phyloP scores from a whole-genome alignment of 352 stramenopile genomes.

The Paralagenidium karlingii region DNA sequence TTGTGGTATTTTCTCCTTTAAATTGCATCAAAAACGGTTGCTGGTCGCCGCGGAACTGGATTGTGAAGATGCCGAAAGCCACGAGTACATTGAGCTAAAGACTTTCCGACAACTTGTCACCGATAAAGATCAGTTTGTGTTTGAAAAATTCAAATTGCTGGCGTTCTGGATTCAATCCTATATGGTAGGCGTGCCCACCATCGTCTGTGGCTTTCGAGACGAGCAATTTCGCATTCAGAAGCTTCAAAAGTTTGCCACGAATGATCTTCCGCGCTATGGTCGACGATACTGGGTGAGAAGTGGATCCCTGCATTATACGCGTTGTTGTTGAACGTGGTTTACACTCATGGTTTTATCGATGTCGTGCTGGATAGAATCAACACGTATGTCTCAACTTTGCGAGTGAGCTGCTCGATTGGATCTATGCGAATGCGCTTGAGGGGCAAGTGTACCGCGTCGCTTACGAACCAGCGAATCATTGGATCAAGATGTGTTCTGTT shows the following conservation, averaged over 20 bases:
- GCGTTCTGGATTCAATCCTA: slow-evolving; percentile 83
- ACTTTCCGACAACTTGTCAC: slow-evolving; percentile 38
- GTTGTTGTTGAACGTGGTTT: too few species aligned
- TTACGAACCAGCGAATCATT: slow-evolving; percentile 34
- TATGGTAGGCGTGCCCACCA: slow-evolving; percentile 47
- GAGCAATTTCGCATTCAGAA: slow-evolving; percentile 48
- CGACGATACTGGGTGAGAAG: slow-evolving; percentile 72
- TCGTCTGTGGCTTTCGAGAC: slow-evolving; percentile 60
- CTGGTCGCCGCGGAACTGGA: slow-evolving; percentile 57
- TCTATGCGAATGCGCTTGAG: slow-evolving; percentile 23
- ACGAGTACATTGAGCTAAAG: slow-evolving; percentile 67
- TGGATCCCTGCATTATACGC: too few species aligned
- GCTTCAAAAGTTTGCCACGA: slow-evolving; percentile 48
- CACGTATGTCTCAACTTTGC: slow-evolving; percentile 61
- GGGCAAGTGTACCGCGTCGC: slow-evolving; percentile 24
- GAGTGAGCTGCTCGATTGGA: slow-evolving; percentile 43
- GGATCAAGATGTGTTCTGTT: slow-evolving; percentile 44
- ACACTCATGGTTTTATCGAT: neutral
- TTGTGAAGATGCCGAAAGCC: slow-evolving; percentile 19
- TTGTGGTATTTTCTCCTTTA: slow-evolving; percentile 49
- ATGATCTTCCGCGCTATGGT: slow-evolving; percentile 44
- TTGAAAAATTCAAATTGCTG: slow-evolving; percentile 68
- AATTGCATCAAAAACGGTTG: slow-evolving; percentile 30
- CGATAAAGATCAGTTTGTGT: slow-evolving; percentile 55
- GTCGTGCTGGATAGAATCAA: slow-evolving; percentile 13